phyloP scores from a whole-genome alignment of 2,329 filamentous ascomycete species.

The Neobulgaria alba region DNA sequence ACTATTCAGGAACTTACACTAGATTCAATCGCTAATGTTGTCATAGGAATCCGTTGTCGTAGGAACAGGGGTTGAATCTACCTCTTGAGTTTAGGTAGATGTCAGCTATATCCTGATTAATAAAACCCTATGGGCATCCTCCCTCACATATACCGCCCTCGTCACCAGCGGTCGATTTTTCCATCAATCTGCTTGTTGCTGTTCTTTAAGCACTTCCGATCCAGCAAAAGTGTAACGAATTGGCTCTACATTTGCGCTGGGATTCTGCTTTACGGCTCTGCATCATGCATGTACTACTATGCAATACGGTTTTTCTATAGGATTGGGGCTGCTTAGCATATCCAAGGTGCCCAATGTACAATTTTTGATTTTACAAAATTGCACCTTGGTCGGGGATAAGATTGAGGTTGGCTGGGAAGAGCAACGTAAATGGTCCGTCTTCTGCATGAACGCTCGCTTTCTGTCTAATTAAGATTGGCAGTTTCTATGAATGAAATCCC shows the following conservation, averaged over 20 bases:
- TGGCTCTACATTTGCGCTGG: slow-evolving; percentile 15
- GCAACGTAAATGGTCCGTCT: slow-evolving; percentile 11
- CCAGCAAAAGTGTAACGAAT: slow-evolving; percentile 3
- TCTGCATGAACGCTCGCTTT: slow-evolving; percentile 20
- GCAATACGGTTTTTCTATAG: slow-evolving; percentile 18
- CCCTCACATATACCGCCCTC: slow-evolving; percentile 1
- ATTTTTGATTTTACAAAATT: slow-evolving; percentile 24
- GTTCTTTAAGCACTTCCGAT: slow-evolving; percentile 4
- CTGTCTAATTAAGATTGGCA: slow-evolving; percentile 17
- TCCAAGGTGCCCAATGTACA: slow-evolving; percentile 21
- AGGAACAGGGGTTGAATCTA: slow-evolving; percentile 15
- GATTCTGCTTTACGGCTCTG: slow-evolving; percentile 18
- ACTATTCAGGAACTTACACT: no score
- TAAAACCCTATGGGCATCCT: not conserved
- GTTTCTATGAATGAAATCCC: slow-evolving; percentile 4
- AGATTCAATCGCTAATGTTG: slow-evolving; percentile 11
- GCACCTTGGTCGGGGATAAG: slow-evolving; percentile 8
- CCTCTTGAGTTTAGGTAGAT: slow-evolving; percentile 15
- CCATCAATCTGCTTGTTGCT: slow-evolving; percentile 7
- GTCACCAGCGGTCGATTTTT: slow-evolving; percentile 15
- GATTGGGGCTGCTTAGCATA: slow-evolving; percentile 16
- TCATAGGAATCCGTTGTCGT: slow-evolving; percentile 13
- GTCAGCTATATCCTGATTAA: not conserved
- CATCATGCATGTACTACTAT: slow-evolving; percentile 29
- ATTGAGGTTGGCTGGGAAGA: slow-evolving; percentile 5